Conservation (phyloP, 2,329 filamentous ascomycete species). For the Colletotrichum higginsianum region DNA sequence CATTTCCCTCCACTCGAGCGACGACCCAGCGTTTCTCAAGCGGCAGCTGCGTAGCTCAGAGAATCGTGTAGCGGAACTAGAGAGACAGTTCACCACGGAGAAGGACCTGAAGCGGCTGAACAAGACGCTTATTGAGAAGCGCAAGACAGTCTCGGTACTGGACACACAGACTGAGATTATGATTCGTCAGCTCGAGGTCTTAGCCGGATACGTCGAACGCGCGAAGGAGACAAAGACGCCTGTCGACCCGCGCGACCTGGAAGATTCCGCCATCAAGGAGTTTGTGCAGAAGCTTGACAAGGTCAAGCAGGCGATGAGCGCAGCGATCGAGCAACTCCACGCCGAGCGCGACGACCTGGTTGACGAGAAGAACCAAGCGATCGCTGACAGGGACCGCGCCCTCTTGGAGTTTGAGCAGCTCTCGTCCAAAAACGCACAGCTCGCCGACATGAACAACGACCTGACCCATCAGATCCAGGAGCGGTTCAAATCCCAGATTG, state of each 20-base stretch:
- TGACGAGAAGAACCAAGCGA: constrained; percentile 87
- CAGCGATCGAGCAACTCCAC: constrained; percentile 72
- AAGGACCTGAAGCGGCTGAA: constrained; percentile 83
- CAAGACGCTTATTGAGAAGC: constrained; percentile 90
- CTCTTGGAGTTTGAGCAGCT: constrained; percentile 96
- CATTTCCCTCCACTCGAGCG: constrained; percentile 71
- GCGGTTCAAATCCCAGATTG: constrained; percentile 86
- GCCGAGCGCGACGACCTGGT: constrained; percentile 84
- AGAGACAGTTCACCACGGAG: constrained; percentile 79
- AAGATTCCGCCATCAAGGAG: constrained; percentile 92
- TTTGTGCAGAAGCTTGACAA: constrained; percentile 82
- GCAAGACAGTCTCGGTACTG: constrained; percentile 93
- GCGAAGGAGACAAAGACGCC: constrained; percentile 87
- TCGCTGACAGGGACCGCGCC: constrained; percentile 90
- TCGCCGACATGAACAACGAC: constrained; percentile 96
- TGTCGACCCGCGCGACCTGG: constrained; percentile 85
- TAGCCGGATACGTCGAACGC: constrained; percentile 88
- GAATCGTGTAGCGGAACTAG: constrained; percentile 87
- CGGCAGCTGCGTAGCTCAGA: constrained; percentile 86
- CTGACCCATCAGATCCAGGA: constrained; percentile 95
- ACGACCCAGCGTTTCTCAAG: constrained; percentile 78
- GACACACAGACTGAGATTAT: constrained; percentile 97
- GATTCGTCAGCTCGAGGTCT: constrained; percentile 89
- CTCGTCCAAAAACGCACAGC: constrained; percentile 92
- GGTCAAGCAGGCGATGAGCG: constrained; percentile 72